Base-by-base conservation (phyloP, 805 yeast genomes). In the Schwanniomyces sp. region DNA sequence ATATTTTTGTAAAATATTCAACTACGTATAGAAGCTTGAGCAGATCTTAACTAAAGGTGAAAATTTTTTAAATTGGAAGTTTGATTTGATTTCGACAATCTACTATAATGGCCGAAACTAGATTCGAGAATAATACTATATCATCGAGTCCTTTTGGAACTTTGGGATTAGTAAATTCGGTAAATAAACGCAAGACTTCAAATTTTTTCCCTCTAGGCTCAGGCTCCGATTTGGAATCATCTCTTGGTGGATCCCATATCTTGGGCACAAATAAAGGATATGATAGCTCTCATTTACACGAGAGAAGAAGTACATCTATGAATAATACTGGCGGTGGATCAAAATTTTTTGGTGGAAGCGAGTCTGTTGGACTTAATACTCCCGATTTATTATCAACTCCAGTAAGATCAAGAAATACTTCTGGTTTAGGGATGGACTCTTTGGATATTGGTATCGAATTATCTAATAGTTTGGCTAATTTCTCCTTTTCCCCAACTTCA, bases 141-240 rank as follows among this genome's bases (percentile, higher is more conserved):
- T 17, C 21, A 2, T 14, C 40, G 17, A 34, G 28, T 12, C 26
- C 38, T 26, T 36, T 24, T 27, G 8, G 21, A 21, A 5, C 39
- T 5, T n/a, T 38, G 12, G 27, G 17, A 14, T n/a, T 5, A 5
- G 26, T 24, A 14, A n/a, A n/a, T 16, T n/a, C 10, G 5, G 26
- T 24, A 14, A n/a, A n/a, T 16, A 39, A 43, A 17, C 43, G 51
- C 29, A 21, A 48, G 27, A 48, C 45, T 7, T 48, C 51, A 7
- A 48, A 48, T 34, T 45, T 49, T 30, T 41, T 43, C 41, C 44
- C 48, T 10, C 28, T 40, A 34, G 39, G 26, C 28, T 16, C 50
- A 9, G 30, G 44, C 17, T 14, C 43, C 11, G 40, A 29, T 26
- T 32, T 43, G 30, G 29, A 40, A 17, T 17, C 30, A 18, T 27